Base-by-base conservation (phyloP, 805 yeast species). In the Saccharomycopsis babjevae region DNA sequence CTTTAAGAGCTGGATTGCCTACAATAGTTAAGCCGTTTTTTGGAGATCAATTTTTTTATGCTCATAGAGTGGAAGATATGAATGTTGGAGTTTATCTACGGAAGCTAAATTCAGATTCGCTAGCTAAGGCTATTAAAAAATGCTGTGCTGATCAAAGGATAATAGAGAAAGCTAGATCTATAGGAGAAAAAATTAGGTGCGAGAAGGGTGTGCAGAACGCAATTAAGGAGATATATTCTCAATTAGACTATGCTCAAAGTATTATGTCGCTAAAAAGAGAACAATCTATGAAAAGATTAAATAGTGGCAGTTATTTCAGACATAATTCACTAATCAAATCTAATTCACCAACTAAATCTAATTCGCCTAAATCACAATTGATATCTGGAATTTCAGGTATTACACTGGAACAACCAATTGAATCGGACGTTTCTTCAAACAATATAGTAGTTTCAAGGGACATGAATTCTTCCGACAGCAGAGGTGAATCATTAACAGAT, bases 21-120 rank as follows among this genome's bases (percentile, higher is more conserved):
- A 90, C 96, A 0, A 80, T 93, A 39, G 83, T 93, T 67, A 93
- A 92, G 71, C 98, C 98, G 1, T 93, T 93, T 69, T 93, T 93
- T 71, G 98, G 97, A 0, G 98, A 93, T 72, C 98, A 93, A 72
- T 92, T 89, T 69, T 93, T 93, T 70, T 93, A 89, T 71, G 97
- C 96, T 0, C 77, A 81, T 25, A 77, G 97, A 62, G 86, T 93
- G 1, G 96, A 90, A 66, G 97, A 91, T 63, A 77, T 90, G 42
- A 97, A 97, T 0, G 93, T 83, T 28, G 98, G 98, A 1, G 66
- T 91, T 11, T 79, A 82, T 1, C 72, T 93, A 64, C 82, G 79
- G 70, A 84, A 88, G 66, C 76, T 93, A 66, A 89, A 87, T 65
- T 78, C 79, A 32, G 79, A 79, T 62, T 77, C 83, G 0, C 74